These are phyloP conservation scores for Termitomyces sp. DNA, from an alignment of 768 basidiomycete genomes.

Conservation along the genomic window DNA sequence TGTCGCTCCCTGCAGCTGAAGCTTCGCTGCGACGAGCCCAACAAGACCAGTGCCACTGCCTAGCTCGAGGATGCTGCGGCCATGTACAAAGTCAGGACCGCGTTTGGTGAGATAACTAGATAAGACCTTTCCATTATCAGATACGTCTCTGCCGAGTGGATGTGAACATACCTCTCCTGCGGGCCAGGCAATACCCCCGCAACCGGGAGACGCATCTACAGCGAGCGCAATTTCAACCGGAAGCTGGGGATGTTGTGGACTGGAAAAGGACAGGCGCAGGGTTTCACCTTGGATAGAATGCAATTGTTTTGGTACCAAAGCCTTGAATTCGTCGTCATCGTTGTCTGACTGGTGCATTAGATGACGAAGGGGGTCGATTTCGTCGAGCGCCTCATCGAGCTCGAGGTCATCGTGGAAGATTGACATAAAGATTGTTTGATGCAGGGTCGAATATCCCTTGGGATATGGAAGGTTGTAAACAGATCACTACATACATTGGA, in stretches of 20 bases:
- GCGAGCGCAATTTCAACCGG: slow-evolving; percentile 46
- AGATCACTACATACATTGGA: slow-evolving; percentile 9
- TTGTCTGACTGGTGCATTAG: slow-evolving; percentile 39
- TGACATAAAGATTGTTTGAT: slow-evolving; percentile 8
- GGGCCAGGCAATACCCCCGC: slow-evolving; percentile 91
- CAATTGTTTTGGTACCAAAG: slow-evolving; percentile 50
- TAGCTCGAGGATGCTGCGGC: slow-evolving; percentile 70
- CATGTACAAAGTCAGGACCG: slow-evolving; percentile 44
- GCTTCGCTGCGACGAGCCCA: slow-evolving; percentile 74
- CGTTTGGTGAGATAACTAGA: slow-evolving; percentile 68
- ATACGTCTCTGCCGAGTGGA: background rate
- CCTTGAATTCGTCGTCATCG: slow-evolving; percentile 21
- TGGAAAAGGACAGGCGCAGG: slow-evolving; percentile 39
- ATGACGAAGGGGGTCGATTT: slow-evolving; percentile 59
- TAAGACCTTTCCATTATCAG: slow-evolving; percentile 54
- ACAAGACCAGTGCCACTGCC: slow-evolving; percentile 93
- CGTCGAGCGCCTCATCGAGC: slow-evolving; percentile 52
- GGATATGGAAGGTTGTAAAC: slow-evolving; percentile 3
- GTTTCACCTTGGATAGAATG: slow-evolving; percentile 47
- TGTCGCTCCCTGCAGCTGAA: slow-evolving; percentile 22
- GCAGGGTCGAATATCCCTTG: slow-evolving; percentile 3
- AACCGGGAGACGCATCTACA: slow-evolving; percentile 82
- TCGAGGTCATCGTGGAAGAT: slow-evolving; percentile 30
- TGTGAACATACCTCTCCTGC: slow-evolving; percentile 70
- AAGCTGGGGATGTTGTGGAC: slow-evolving; percentile 14